Evolutionary conservation across 257 asterid genomes (phyloP), one percentile per base, ranked within the genome.

Genomic region (Nicotiana tomentosiformis): DNA sequence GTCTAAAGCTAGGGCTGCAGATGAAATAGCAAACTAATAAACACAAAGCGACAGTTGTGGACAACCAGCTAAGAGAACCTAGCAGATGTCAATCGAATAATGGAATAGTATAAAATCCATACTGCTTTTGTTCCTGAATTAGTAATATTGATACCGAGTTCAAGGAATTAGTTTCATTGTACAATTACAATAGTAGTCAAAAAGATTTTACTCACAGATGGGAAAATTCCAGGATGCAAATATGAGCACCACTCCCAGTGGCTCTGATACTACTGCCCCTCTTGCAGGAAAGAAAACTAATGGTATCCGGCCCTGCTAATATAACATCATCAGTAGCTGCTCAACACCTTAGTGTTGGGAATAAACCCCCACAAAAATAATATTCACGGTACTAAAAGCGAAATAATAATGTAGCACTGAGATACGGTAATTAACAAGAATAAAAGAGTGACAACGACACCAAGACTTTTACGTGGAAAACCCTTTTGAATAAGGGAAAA

Each of bases 211-310:
- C 99, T 91, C 87, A 95, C 99, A 88, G 79, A 94, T 88, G 37
- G 99, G 98, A 72, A 88, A 95, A 86, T 95, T 95, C 97, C 98
- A 95, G 33, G 97, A 91, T 16, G 92, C 91, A 68, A 95, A 83
- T 84, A 95, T 87, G 84, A 95, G 93, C n/a, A 94, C 96, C 11
- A 92, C 90, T 65, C 98, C 98, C 69, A 91, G 91, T 81, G 99
- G 99, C 90, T 95, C 99, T 1, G 98, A 94, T 78, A 94, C 82
- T 60, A 95, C 89, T 83, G 90, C 87, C 49, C 88, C 98, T 83
- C 79, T 91, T 35, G 98, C 82, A 35, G 98, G 99, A 88, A 94
- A 88, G 82, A 94, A 72, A 66, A 89, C 89, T 61, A 90, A 81
- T 6, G 99, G 97, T 62, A 94, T 60, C 60, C 77, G 80, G 35